These are phyloP conservation scores for Gonium pectorale DNA, from an alignment of 139 green algal genomes.

Conservation along the genomic window DNA sequence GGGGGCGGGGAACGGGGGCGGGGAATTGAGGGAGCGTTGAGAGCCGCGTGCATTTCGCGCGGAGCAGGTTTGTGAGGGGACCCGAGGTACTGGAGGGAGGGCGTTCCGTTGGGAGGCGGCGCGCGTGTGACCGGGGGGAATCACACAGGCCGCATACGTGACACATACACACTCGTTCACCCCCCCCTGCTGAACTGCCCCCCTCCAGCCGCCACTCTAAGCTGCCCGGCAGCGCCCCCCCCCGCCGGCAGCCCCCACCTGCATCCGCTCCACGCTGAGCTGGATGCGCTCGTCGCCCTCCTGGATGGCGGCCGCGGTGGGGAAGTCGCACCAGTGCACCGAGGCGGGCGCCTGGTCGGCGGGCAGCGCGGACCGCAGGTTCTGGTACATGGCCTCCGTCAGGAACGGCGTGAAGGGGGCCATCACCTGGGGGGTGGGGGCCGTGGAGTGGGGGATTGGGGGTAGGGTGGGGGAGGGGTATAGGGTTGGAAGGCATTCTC, in stretches of 20 bases:
- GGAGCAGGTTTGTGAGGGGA: neutral
- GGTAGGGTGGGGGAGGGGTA: neutral
- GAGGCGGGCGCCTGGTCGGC: constrained; percentile 58
- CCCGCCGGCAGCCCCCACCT: too few species aligned
- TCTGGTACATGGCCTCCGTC: constrained; percentile 98
- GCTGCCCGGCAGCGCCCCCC: too few species aligned
- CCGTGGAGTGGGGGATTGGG: neutral
- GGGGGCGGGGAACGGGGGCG: too few species aligned
- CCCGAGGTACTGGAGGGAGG: neutral
- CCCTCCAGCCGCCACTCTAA: neutral
- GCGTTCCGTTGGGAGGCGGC: neutral
- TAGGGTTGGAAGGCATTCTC: too few species aligned
- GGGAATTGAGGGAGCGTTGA: neutral
- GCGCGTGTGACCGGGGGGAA: neutral
- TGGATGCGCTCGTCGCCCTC: constrained; percentile 74
- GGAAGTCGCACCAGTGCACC: constrained; percentile 93
- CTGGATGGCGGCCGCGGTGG: constrained; percentile 54
- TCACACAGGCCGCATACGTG: too few species aligned
- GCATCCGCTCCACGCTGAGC: constrained; percentile 90
- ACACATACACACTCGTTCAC: too few species aligned
- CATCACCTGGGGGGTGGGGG: constrained; percentile 79
- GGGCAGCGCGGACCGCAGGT: constrained; percentile 81
- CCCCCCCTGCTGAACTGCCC: too few species aligned
- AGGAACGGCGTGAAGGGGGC: constrained; percentile 99
- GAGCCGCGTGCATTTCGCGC: neutral